These are phyloP conservation scores for Aspergillus oerlinghausenensis DNA, from an alignment of 2,329 filamentous ascomycete genomes.

Conservation along the genomic window DNA sequence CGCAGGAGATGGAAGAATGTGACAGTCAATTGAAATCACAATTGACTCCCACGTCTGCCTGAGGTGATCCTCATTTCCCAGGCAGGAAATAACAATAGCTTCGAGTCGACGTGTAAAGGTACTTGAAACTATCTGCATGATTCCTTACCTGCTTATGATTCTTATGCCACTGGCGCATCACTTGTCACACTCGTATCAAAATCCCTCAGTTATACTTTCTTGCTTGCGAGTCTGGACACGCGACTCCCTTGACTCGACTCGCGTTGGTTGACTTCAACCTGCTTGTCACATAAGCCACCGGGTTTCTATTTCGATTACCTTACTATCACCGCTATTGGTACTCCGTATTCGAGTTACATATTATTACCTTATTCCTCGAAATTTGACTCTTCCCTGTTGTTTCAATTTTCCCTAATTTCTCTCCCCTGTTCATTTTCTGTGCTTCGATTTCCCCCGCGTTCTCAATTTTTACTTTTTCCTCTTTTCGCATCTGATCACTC, in stretches of 20 bases:
- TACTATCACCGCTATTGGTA: not conserved
- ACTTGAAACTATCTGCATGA: not conserved
- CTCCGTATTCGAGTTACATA: not conserved
- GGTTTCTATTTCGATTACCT: not conserved
- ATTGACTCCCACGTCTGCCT: too few relatives aligned
- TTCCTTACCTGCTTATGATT: not conserved
- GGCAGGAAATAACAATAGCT: not conserved
- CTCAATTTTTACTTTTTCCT: not conserved
- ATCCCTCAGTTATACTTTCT: not conserved
- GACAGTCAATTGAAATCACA: too few relatives aligned
- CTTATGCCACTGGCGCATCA: not conserved
- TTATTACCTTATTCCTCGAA: not conserved
- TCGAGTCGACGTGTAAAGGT: too few relatives aligned
- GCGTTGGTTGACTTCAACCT: not conserved
- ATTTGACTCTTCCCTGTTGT: not conserved
- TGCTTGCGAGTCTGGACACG: not conserved
- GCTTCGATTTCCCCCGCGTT: conserved; percentile 7
- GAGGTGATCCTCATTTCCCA: not conserved
- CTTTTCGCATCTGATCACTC: not conserved
- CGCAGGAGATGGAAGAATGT: not conserved
- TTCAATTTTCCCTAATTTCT: not conserved
- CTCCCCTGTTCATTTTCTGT: conserved; percentile 2
- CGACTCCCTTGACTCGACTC: not conserved
- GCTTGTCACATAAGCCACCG: not conserved
- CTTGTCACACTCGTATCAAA: not conserved